phyloP scores from a whole-genome alignment of 192 early-diverging fungal species.

The Backusella morwellensis region DNA sequence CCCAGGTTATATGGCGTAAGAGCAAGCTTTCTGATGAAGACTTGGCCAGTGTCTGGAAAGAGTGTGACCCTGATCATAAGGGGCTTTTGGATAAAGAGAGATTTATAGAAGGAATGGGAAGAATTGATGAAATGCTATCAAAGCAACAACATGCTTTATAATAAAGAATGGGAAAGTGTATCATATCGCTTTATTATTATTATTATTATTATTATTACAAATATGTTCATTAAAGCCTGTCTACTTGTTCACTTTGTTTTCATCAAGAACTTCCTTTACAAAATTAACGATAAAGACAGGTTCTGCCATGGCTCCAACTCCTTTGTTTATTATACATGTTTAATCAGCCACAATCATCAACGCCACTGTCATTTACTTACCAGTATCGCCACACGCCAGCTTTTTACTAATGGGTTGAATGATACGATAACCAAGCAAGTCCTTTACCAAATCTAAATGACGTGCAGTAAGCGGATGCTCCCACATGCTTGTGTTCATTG shows the following conservation, averaged over 20 bases:
- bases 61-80: slow-evolving; percentile 21
- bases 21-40: slow-evolving; percentile 17
- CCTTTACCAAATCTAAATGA: slow-evolving; percentile 60
- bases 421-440: slow-evolving; percentile 58
- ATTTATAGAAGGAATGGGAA: slow-evolving; percentile 25
- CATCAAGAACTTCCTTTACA: neutral
- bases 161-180: neutral
- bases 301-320: slow-evolving; percentile 89
- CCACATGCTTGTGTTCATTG: slow-evolving; percentile 99
- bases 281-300: neutral
- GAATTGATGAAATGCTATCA: slow-evolving; percentile 18
- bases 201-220: neutral
- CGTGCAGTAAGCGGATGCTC: slow-evolving; percentile 81
- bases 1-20: slow-evolving; percentile 13
- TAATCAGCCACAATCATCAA: neutral
- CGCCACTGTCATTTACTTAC: slow-evolving; percentile 37
- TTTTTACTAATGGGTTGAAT: slow-evolving; percentile 80
- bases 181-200: neutral
- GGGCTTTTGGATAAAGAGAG: slow-evolving; percentile 25
- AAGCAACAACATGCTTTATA: neutral
- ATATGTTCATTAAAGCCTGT: neutral
- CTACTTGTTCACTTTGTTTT: neutral
- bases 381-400: slow-evolving; percentile 90
- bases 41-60: slow-evolving; percentile 21
- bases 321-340: slow-evolving; percentile 27